A percentile compares a stretch with the other conserved stretches of the same genome.
Evolutionary conservation across 164 flowering plant species (phyloP).

Genomic region (Dillenia turbinata): DNA sequence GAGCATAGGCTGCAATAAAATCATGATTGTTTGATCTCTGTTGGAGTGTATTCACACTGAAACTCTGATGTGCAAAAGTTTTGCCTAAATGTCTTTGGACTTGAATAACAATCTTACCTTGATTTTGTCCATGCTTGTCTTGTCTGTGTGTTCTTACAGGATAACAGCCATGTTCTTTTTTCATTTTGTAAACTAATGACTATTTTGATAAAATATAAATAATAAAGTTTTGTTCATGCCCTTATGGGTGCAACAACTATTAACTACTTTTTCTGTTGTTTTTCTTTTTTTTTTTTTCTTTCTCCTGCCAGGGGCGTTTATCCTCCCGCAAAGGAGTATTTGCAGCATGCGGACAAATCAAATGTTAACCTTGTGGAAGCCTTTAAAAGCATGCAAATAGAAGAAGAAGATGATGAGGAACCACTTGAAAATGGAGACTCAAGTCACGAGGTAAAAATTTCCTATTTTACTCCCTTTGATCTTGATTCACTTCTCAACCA

Average conservation of each 20-base stretch:
- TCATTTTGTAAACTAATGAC: no score
- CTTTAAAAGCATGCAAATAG: constrained; percentile 50
- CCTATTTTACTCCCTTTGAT: background rate
- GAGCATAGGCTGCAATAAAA: no score
- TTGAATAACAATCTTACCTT: no score
- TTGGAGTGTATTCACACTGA: no score
- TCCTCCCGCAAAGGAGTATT: constrained; percentile 50
- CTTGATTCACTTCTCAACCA: background rate
- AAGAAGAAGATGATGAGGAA: constrained; percentile 25
- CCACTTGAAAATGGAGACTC: constrained; percentile 49
- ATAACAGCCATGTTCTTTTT: no score
- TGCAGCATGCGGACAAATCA: constrained; percentile 34
- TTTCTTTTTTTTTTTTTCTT: background rate
- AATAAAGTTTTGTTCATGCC: background rate
- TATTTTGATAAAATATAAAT: no score
- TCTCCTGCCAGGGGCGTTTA: constrained; percentile 27
- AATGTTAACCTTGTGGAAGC: constrained; percentile 47
- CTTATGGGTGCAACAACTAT: background rate
- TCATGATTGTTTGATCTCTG: no score
- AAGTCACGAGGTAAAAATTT: constrained; percentile 38
- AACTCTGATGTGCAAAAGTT: no score
- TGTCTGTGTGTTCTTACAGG: no score
- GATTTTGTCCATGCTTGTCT: no score
- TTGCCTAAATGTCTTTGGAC: no score
- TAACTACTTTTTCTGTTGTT: background rate